Evolutionary conservation across 495 filamentous ascomycete genomes (phyloP), one percentile per base, ranked within the genome.

Genomic region (Jackrogersella minutella): DNA sequence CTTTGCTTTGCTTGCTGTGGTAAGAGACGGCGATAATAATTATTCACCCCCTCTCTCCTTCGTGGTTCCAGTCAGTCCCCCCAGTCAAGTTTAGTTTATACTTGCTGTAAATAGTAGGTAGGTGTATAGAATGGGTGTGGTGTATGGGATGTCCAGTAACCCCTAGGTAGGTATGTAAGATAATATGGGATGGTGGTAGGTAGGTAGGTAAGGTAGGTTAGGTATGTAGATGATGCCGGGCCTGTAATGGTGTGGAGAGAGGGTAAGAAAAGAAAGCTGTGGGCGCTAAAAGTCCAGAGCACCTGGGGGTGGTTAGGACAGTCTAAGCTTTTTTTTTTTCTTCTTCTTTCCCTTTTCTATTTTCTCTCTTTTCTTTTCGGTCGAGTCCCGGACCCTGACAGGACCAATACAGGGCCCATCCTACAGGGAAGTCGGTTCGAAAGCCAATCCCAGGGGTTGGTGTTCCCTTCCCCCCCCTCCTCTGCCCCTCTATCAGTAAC

Each of bases 261-360:
- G 26, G 7, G 7, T 3, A 7, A 30, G 7, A 30, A 47, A 22
- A 33, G 52, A 51, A 59, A 63, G 65, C 58, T 58, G 58, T 68
- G 65, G 65, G 65, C 65, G 58, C 58, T 62, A 68, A 68, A 68
- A 11, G 47, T 39, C 62, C 54, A 55, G 24, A 58, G 49, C 58
- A 68, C 31, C 24, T 36, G 28, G n/a, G n/a, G n/a, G n/a, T n/a
- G n/a, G n/a, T n/a, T n/a, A n/a, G n/a, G n/a, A n/a, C n/a, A n/a
- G n/a, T n/a, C n/a, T n/a, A n/a, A n/a, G n/a, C n/a, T n/a, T n/a
- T n/a, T n/a, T n/a, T n/a, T n/a, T n/a, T n/a, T n/a, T n/a, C n/a
- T n/a, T n/a, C n/a, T n/a, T n/a, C n/a, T n/a, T n/a, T n/a, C n/a
- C n/a, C n/a, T n/a, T n/a, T n/a, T n/a, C n/a, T n/a, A n/a, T n/a